These are phyloP conservation scores for Blastobotrys mokoenaii DNA, from an alignment of 805 yeast species.

Conservation along the genomic window DNA sequence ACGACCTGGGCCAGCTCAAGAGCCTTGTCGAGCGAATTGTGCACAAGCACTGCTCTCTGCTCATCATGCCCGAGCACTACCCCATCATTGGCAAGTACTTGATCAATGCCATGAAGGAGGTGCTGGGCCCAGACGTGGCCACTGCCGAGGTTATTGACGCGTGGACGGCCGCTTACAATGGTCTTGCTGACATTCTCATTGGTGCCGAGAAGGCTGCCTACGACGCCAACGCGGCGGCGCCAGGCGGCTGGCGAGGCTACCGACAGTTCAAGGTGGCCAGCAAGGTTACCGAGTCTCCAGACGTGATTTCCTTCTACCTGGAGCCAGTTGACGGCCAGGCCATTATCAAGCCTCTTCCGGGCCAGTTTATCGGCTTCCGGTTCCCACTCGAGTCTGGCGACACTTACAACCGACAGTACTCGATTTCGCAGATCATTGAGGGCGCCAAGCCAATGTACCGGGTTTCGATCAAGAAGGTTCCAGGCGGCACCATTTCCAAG, in stretches of 20 bases:
- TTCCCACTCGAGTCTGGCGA: slow-evolving; percentile 31
- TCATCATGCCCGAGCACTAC: slow-evolving; percentile 56
- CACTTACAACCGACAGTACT: slow-evolving; percentile 49
- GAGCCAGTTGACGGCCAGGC: slow-evolving; percentile 36
- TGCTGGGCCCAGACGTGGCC: slow-evolving; percentile 41
- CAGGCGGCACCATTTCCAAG: slow-evolving; percentile 43
- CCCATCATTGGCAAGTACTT: slow-evolving; percentile 54
- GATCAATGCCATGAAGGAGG: slow-evolving; percentile 44
- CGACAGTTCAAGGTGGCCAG: slow-evolving; percentile 40
- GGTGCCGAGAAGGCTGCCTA: slow-evolving; percentile 44
- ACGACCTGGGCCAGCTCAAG: slow-evolving; percentile 41
- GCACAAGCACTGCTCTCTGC: slow-evolving; percentile 58
- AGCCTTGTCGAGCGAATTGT: slow-evolving; percentile 52
- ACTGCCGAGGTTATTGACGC: slow-evolving; percentile 44
- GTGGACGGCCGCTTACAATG: slow-evolving; percentile 59
- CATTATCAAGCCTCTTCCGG: slow-evolving; percentile 27
- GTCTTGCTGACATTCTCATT: slow-evolving; percentile 54
- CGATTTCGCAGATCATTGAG: slow-evolving; percentile 35
- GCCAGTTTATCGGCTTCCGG: slow-evolving; percentile 38
- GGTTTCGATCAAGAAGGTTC: slow-evolving; percentile 47
- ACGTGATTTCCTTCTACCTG: slow-evolving; percentile 46
- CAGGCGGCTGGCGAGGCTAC: slow-evolving; percentile 54
- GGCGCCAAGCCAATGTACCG: slow-evolving; percentile 35
- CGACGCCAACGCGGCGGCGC: slow-evolving; percentile 23
- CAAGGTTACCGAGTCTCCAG: slow-evolving; percentile 36